A percentile compares a stretch with the other conserved stretches of the same genome.
Conservation (phyloP, 208 protist species). For the Acanthamoeba royreba region DNA sequence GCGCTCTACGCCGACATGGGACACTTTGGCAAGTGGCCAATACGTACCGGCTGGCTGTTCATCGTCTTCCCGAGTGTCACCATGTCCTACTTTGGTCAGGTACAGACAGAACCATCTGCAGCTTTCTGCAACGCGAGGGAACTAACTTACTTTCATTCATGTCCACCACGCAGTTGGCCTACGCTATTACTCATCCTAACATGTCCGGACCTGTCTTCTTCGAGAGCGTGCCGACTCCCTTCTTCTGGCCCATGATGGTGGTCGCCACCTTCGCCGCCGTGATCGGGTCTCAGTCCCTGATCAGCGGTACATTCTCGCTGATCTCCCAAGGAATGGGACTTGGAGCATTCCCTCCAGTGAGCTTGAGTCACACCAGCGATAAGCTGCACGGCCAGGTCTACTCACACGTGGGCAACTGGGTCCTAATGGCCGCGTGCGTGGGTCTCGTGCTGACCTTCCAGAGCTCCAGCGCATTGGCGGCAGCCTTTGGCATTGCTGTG, state of each 20-base stretch:
- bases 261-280: not conserved
- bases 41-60: not conserved
- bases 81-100: not conserved
- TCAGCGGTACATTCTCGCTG: not conserved
- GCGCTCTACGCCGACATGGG: constrained; percentile 2
- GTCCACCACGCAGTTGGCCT: too few species aligned
- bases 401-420: not conserved
- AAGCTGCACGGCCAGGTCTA: not conserved
- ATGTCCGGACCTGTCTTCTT: not conserved
- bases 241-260: not conserved
- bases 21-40: not conserved
- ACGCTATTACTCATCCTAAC: not conserved
- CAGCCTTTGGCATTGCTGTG: not conserved
- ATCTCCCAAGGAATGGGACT: not conserved
- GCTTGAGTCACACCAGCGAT: not conserved
- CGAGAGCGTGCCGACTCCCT: not conserved
- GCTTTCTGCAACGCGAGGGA: too few species aligned
- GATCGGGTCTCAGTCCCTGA: not conserved
- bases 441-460: not conserved
- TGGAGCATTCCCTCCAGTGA: not conserved
- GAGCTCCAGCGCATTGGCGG: not conserved
- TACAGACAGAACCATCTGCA: too few species aligned
- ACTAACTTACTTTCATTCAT: too few species aligned
- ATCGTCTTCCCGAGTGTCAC: not conserved
- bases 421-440: not conserved